These are phyloP conservation scores for Kwoniella botswanensis DNA, from an alignment of 768 basidiomycete genomes.

Conservation along the genomic window DNA sequence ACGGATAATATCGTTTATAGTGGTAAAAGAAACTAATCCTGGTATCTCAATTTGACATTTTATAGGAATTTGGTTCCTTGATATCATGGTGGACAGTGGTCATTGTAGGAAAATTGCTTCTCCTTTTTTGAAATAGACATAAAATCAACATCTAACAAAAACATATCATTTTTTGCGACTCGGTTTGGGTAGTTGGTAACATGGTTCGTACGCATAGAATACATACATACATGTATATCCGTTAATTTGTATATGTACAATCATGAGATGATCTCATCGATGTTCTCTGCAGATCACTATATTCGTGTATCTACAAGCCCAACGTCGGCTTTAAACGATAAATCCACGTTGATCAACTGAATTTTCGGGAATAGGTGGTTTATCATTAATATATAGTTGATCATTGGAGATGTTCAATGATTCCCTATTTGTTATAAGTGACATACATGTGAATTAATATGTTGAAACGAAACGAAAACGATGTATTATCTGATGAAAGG, in stretches of 20 bases:
- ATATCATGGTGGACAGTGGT: too few relatives aligned
- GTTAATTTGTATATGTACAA: neutral
- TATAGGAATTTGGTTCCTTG: too few relatives aligned
- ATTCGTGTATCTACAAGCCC: neutral
- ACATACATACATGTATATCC: neutral
- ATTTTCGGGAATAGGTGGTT: slow-evolving; percentile 1
- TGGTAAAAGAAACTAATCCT: too few relatives aligned
- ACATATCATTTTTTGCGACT: too few relatives aligned
- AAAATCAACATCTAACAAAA: too few relatives aligned
- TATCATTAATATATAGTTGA: slow-evolving; percentile 12
- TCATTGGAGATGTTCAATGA: slow-evolving; percentile 12
- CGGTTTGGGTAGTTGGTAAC: too few relatives aligned
- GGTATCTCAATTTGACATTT: too few relatives aligned
- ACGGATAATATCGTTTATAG: neutral
- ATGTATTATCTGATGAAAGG: neutral
- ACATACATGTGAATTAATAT: neutral
- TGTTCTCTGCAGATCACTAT: neutral
- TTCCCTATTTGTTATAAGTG: slow-evolving; percentile 7
- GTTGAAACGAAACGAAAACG: neutral
- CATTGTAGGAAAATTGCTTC: too few relatives aligned
- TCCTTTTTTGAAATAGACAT: too few relatives aligned
- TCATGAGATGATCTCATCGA: neutral
- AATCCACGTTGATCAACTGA: slow-evolving; percentile 19
- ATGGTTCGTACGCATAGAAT: neutral
- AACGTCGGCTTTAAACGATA: neutral